Conservation (phyloP, 2,329 filamentous ascomycete genomes). For the Herpotrichia juniperi region DNA sequence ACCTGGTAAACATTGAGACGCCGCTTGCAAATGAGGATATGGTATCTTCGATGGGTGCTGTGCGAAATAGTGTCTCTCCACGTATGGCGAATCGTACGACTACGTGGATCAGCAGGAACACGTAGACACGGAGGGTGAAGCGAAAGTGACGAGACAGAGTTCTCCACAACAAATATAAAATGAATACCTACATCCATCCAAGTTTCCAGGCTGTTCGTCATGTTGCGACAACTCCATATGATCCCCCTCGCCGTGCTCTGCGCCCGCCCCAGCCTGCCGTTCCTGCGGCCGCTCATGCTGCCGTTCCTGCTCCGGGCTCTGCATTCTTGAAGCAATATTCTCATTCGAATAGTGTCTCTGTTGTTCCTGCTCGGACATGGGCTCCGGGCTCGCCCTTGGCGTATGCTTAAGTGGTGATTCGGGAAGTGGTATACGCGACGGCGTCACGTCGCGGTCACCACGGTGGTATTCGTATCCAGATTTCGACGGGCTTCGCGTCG, state of each 20-base stretch:
- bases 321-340: slow-evolving; percentile 43
- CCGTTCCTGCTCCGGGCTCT: slow-evolving; percentile 33
- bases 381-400: slow-evolving; percentile 59
- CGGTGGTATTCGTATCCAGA: slow-evolving; percentile 66
- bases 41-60: slow-evolving; percentile 79
- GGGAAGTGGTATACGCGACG: slow-evolving; percentile 65
- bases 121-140: slow-evolving; percentile 1
- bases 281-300: slow-evolving; percentile 27
- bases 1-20: slow-evolving; percentile 67
- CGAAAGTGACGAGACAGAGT: no score
- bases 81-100: slow-evolving; percentile 88
- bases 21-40: slow-evolving; percentile 68
- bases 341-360: slow-evolving; percentile 33
- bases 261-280: slow-evolving; percentile 22
- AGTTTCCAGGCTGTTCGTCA: slow-evolving; percentile 28
- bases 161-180: background rate
- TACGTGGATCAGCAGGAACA: slow-evolving; percentile 48
- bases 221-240: slow-evolving; percentile 33
- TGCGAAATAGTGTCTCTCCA: slow-evolving; percentile 86
- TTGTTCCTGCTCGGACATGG: slow-evolving; percentile 39
- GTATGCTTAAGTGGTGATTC: slow-evolving; percentile 64
- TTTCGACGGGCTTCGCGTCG: slow-evolving; percentile 51
- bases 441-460: slow-evolving; percentile 56
- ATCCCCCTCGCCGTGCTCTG: slow-evolving; percentile 22
- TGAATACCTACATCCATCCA: slow-evolving; percentile 43